These are phyloP conservation scores for Clathrospora elynae DNA, from an alignment of 2,329 filamentous ascomycete genomes.

Conservation along the genomic window DNA sequence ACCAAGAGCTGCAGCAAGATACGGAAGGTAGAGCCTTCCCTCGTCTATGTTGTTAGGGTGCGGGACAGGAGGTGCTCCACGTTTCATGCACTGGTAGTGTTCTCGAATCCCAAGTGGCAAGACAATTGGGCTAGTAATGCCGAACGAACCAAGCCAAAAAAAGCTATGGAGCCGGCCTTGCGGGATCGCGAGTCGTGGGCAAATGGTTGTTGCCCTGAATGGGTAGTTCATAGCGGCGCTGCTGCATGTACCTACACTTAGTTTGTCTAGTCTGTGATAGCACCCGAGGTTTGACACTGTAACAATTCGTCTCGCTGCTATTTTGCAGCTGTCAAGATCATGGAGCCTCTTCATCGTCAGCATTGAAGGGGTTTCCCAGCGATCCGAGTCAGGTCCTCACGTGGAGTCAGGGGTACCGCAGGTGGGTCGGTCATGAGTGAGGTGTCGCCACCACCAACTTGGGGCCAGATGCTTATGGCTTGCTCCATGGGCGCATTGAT, in stretches of 20 bases:
- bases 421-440: constrained; percentile 6
- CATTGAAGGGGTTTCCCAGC: neutral
- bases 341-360: neutral
- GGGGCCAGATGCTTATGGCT: constrained; percentile 18
- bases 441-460: constrained; percentile 13
- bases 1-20: constrained; percentile 7
- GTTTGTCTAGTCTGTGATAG: too few relatives aligned
- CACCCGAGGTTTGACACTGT: too few relatives aligned
- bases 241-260: too few relatives aligned
- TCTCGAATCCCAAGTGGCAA: constrained; percentile 24
- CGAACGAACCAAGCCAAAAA: constrained; percentile 24
- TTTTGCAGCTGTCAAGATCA: too few relatives aligned
- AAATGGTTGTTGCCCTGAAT: constrained; percentile 3
- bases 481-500: constrained; percentile 22
- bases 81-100: constrained; percentile 23
- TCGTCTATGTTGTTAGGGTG: constrained; percentile 21
- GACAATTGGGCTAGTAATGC: constrained; percentile 17
- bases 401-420: constrained; percentile 14
- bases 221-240: too few relatives aligned
- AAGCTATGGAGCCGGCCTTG: constrained; percentile 19
- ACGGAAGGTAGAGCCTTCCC: constrained; percentile 4
- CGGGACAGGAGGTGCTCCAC: constrained; percentile 17
- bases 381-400: constrained; percentile 22
- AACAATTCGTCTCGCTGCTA: too few relatives aligned
- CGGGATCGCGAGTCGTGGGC: constrained; percentile 8